A percentile compares a stretch with the other conserved stretches of the same genome.
These are phyloP conservation scores for Mallotus repandus DNA, from an alignment of 441 rosid species.

Conservation along the genomic window DNA sequence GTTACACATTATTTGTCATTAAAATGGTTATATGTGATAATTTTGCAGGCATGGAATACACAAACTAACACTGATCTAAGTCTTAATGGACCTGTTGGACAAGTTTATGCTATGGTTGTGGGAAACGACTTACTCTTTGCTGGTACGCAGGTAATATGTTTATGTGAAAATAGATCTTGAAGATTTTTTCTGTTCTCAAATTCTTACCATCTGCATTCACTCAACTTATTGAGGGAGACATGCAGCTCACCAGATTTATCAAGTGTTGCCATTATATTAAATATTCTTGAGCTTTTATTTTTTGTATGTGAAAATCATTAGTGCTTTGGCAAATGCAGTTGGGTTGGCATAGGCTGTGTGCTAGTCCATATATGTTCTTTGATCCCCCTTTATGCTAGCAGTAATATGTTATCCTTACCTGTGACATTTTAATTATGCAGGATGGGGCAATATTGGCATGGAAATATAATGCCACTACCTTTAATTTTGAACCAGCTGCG, in stretches of 20 bases:
- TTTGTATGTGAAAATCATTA: not conserved
- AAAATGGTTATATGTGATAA: slow-evolving; percentile 16
- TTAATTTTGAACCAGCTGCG: slow-evolving; percentile 81
- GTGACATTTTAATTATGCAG: slow-evolving; percentile 39
- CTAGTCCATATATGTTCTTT: not conserved
- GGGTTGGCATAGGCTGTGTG: not conserved
- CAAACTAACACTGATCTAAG: slow-evolving; percentile 67
- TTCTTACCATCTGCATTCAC: not conserved
- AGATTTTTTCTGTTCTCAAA: slow-evolving; percentile 4
- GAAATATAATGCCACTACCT: slow-evolving; percentile 70
- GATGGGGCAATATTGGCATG: slow-evolving; percentile 88
- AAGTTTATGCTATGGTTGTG: slow-evolving; percentile 86
- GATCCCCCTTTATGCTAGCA: not conserved
- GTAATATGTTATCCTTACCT: not conserved
- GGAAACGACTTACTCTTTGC: slow-evolving; percentile 85
- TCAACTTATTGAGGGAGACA: too few species aligned
- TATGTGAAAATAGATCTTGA: not conserved
- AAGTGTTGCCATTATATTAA: not conserved
- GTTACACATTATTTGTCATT: slow-evolving; percentile 2
- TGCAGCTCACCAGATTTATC: not conserved
- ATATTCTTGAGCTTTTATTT: not conserved
- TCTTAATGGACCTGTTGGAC: slow-evolving; percentile 99
- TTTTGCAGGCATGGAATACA: slow-evolving; percentile 81
- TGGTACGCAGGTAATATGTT: slow-evolving; percentile 76
- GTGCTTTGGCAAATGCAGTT: not conserved